Percentiles rank a stretch among this genome's conserved stretches.
These are phyloP conservation scores for Neocallimastix lanati DNA, from an alignment of 192 early-diverging fungal genomes.

Conservation along the genomic window DNA sequence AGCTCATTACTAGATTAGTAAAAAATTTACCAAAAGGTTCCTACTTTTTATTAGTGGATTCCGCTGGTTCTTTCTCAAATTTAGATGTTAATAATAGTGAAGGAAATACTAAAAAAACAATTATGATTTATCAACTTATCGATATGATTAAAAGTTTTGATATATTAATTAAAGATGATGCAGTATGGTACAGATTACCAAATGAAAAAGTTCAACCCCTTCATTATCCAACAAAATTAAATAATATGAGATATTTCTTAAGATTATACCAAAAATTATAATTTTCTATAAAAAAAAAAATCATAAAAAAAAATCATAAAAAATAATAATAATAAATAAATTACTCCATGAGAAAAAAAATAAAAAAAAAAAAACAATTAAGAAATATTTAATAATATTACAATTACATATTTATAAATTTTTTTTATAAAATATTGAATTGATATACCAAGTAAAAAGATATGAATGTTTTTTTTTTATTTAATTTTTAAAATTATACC, in stretches of 20 bases:
- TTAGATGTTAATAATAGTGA: slow-evolving; percentile 24
- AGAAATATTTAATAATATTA: too few relatives aligned
- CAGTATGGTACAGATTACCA: slow-evolving; percentile 49
- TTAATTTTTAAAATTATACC: too few relatives aligned
- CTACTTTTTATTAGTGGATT: slow-evolving; percentile 67
- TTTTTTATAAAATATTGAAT: too few relatives aligned
- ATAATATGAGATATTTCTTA: slow-evolving; percentile 87
- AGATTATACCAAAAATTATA: slow-evolving; percentile 58
- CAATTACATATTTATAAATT: too few relatives aligned
- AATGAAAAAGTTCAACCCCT: slow-evolving; percentile 15
- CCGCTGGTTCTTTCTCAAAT: slow-evolving; percentile 83
- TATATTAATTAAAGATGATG: slow-evolving; percentile 43
- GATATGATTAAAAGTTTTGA: slow-evolving; percentile 58
- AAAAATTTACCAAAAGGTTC: slow-evolving; percentile 38
- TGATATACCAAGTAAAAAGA: too few relatives aligned
- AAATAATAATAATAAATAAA: too few relatives aligned
- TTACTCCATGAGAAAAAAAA: too few relatives aligned
- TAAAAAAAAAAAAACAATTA: too few relatives aligned
- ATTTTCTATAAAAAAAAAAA: too few relatives aligned
- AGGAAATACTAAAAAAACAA: slow-evolving; percentile 27
- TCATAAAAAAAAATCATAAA: too few relatives aligned
- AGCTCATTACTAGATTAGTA: slow-evolving; percentile 52
- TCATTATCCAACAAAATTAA: slow-evolving; percentile 56
- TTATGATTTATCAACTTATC: slow-evolving; percentile 79
- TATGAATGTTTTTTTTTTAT: too few relatives aligned